Evolutionary conservation across 2,329 filamentous ascomycete species (phyloP).

Genomic region (Calonectria ilicicola): DNA sequence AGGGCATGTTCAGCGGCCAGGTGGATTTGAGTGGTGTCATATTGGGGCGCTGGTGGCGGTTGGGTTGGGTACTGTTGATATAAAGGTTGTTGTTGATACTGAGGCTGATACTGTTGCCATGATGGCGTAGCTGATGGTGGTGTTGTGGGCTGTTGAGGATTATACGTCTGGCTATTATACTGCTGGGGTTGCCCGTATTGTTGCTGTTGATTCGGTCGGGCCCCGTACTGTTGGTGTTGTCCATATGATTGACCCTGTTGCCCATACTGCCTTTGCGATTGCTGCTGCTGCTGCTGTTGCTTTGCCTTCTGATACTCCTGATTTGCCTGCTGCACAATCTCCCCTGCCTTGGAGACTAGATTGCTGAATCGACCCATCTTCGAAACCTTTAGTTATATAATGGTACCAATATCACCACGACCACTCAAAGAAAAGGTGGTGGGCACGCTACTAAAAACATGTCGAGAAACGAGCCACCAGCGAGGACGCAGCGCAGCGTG

Average conservation of each 20-base stretch:
- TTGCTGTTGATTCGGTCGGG: not conserved
- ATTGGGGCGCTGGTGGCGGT: not conserved
- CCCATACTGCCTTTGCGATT: conserved; percentile 9
- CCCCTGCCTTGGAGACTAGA: conserved; percentile 38
- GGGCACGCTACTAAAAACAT: not conserved
- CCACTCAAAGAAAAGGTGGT: not conserved
- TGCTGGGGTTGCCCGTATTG: conserved; percentile 2
- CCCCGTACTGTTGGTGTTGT: conserved; percentile 10
- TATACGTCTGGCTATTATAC: not conserved
- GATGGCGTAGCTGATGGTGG: not conserved
- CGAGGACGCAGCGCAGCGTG: not conserved
- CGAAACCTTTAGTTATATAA: too few species aligned
- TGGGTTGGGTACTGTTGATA: not conserved
- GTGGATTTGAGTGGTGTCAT: not conserved
- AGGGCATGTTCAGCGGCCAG: not conserved
- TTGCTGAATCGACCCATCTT: conserved; percentile 39
- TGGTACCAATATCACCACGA: too few species aligned
- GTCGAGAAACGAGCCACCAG: not conserved
- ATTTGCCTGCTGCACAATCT: conserved; percentile 36
- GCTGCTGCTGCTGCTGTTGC: conserved; percentile 23
- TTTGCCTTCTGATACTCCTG: conserved; percentile 34
- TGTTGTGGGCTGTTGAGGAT: not conserved
- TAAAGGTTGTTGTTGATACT: not conserved
- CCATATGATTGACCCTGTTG: conserved; percentile 11
- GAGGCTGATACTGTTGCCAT: not conserved